These are phyloP conservation scores for Neonectria punicea DNA, from an alignment of 2,329 filamentous ascomycete species.

Conservation along the genomic window DNA sequence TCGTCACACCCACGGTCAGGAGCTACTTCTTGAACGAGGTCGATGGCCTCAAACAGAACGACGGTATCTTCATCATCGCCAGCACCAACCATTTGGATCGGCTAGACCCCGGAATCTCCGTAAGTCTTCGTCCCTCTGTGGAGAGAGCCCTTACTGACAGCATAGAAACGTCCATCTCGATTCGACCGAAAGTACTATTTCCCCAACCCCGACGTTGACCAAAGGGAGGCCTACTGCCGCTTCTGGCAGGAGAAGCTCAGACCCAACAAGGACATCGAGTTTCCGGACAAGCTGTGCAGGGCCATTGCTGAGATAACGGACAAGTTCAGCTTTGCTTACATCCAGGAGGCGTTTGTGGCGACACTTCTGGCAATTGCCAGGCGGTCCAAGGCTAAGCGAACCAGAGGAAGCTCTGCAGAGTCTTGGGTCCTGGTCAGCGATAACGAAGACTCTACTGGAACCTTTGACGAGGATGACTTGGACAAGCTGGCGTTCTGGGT, in stretches of 20 bases:
- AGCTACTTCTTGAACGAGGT: conserved; percentile 80
- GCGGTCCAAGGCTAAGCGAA: not conserved
- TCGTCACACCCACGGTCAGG: conserved; percentile 68
- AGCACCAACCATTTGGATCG: conserved; percentile 74
- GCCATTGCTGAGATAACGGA: conserved; percentile 71
- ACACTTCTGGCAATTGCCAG: conserved; percentile 68
- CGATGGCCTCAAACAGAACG: conserved; percentile 75
- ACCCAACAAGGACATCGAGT: conserved; percentile 67
- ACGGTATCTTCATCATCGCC: conserved; percentile 76
- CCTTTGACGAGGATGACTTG: conserved; percentile 52
- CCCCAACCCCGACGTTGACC: conserved; percentile 63
- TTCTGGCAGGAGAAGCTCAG: conserved; percentile 70
- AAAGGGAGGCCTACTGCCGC: conserved; percentile 68
- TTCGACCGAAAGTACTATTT: conserved; percentile 77
- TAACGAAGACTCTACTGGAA: conserved; percentile 53
- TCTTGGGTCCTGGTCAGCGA: conserved; percentile 43
- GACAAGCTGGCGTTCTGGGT: conserved; percentile 66
- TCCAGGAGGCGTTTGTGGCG: conserved; percentile 76
- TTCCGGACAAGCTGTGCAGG: conserved; percentile 66
- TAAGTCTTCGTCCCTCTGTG: conserved; percentile 41
- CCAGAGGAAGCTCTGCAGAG: conserved; percentile 40
- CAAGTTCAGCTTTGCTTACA: conserved; percentile 75
- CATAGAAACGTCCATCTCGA: conserved; percentile 69
- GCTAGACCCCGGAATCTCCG: conserved; percentile 72
- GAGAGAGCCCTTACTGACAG: not conserved